A percentile compares a stretch with the other conserved stretches of the same genome.
phyloP scores from a whole-genome alignment of 495 filamentous ascomycete genomes.

The Aspergillus mulundensis region DNA sequence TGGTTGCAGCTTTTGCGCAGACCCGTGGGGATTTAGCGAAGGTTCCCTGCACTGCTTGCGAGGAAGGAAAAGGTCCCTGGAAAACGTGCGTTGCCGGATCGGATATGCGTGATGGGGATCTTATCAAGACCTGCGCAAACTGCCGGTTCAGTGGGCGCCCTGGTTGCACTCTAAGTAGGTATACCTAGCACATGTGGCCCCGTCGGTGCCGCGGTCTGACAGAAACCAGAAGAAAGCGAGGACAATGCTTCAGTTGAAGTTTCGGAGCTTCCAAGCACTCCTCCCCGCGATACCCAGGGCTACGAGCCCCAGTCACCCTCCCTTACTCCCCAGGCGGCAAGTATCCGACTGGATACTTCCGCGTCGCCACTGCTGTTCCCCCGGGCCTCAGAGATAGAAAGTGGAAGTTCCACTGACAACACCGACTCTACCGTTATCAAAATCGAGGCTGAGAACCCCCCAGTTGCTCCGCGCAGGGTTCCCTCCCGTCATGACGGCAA shows the following conservation, averaged over 20 bases:
- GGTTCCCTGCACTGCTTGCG: slow-evolving; percentile 3
- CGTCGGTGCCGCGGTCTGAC: too few relatives aligned
- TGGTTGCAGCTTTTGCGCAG: slow-evolving; percentile 9
- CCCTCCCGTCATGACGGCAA: neutral
- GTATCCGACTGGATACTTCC: too few relatives aligned
- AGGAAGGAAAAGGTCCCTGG: neutral
- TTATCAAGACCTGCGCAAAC: slow-evolving; percentile 4
- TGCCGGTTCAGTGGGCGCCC: slow-evolving; percentile 9
- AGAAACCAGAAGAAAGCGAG: too few relatives aligned
- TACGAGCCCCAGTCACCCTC: too few relatives aligned
- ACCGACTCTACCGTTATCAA: too few relatives aligned
- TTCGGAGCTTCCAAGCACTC: too few relatives aligned
- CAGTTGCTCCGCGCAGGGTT: neutral
- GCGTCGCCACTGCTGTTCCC: too few relatives aligned
- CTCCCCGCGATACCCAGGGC: too few relatives aligned
- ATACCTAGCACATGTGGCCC: neutral
- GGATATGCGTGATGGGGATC: neutral
- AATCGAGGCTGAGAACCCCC: neutral
- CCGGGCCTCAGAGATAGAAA: too few relatives aligned
- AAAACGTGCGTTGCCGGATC: slow-evolving; percentile 7
- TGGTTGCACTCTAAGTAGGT: slow-evolving; percentile 6
- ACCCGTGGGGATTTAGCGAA: slow-evolving; percentile 4
- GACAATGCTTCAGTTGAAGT: too few relatives aligned
- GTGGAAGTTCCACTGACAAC: too few relatives aligned
- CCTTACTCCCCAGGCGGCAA: too few relatives aligned